A percentile compares a stretch with the other conserved stretches of the same genome.
These are phyloP conservation scores for Scleroderma citrinum DNA, from an alignment of 768 basidiomycete species.

Conservation along the genomic window DNA sequence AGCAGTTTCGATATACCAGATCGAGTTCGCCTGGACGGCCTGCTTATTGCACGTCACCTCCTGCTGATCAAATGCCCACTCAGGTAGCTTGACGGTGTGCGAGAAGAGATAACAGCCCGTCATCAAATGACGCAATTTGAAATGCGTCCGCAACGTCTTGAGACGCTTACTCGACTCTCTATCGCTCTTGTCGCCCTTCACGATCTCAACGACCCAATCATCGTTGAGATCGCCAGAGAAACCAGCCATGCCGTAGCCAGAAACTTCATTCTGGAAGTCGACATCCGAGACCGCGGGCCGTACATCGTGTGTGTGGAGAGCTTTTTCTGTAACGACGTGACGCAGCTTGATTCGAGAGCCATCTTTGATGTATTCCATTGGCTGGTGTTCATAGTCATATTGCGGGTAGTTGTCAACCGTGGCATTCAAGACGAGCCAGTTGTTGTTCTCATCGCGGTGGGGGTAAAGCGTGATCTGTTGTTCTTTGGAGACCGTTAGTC, in stretches of 20 bases:
- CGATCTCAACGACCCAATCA: slow-evolving; percentile 88
- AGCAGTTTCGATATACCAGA: slow-evolving; percentile 93
- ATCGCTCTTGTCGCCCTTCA: slow-evolving; percentile 58
- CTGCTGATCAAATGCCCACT: slow-evolving; percentile 98
- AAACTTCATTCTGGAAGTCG: slow-evolving; percentile 99
- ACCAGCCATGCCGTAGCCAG: slow-evolving; percentile 83
- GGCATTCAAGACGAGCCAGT: slow-evolving; percentile 82
- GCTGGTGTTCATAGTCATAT: slow-evolving; percentile 45
- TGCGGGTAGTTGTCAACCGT: slow-evolving; percentile 40
- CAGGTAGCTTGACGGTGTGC: slow-evolving; percentile 95
- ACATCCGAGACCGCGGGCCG: slow-evolving; percentile 95
- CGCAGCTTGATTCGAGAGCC: slow-evolving; percentile 73
- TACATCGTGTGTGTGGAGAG: slow-evolving; percentile 91
- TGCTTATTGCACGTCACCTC: slow-evolving; percentile 99
- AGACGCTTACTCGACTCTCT: slow-evolving; percentile 63
- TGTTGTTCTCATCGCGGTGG: slow-evolving; percentile 94
- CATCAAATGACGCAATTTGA: slow-evolving; percentile 76
- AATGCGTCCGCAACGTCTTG: slow-evolving; percentile 73
- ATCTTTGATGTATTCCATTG: slow-evolving; percentile 58
- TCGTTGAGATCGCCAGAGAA: slow-evolving; percentile 90
- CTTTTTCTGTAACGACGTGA: slow-evolving; percentile 76
- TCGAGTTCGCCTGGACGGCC: slow-evolving; percentile 78
- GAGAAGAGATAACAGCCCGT: slow-evolving; percentile 97
- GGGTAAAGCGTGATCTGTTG: slow-evolving; percentile 99
- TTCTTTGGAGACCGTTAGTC: slow-evolving; percentile 42